These are phyloP conservation scores for Stachybotrys chlorohalonatus DNA, from an alignment of 2,329 filamentous ascomycete genomes.

Conservation along the genomic window DNA sequence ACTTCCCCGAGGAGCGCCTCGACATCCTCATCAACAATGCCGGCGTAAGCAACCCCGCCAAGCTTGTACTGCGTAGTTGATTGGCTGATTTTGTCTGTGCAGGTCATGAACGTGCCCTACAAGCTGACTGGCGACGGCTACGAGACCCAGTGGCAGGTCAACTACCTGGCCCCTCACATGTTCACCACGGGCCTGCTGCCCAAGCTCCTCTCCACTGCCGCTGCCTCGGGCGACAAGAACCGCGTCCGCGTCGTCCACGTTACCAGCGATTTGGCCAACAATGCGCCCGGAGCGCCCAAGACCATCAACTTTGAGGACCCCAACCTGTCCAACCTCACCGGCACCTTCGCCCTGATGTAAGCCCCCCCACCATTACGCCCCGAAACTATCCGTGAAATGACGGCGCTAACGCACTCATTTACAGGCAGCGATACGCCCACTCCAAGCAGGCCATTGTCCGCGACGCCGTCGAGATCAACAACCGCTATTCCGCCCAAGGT, in stretches of 20 bases:
- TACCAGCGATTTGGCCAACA: conserved; percentile 9
- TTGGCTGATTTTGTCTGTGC: conserved; percentile 13
- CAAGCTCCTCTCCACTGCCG: conserved; percentile 6
- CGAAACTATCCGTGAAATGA: neutral
- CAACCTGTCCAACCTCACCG: conserved; percentile 10
- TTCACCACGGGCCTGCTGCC: conserved; percentile 10
- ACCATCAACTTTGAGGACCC: conserved; percentile 12
- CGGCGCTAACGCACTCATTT: neutral
- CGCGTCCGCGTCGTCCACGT: conserved; percentile 15
- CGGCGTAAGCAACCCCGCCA: conserved; percentile 3
- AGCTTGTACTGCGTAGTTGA: conserved; percentile 8
- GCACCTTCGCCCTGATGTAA: conserved; percentile 1
- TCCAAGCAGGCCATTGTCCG: conserved; percentile 13
- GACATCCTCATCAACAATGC: conserved; percentile 14
- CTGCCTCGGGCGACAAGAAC: conserved; percentile 4
- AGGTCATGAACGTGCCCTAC: conserved; percentile 13
- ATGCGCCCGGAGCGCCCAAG: conserved; percentile 9
- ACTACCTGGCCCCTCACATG: conserved; percentile 10
- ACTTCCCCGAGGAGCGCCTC: conserved; percentile 7
- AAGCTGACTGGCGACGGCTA: conserved; percentile 11
- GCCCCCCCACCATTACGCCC: no score
- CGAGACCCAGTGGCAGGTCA: conserved; percentile 13
- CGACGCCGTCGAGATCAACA: conserved; percentile 8
- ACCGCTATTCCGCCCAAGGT: conserved; percentile 8
- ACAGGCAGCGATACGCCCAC: conserved; percentile 10